Percentiles rank a stretch among this genome's conserved stretches.
Evolutionary conservation across 2,329 filamentous ascomycete genomes (phyloP).

Genomic region (Alternaria solani): DNA sequence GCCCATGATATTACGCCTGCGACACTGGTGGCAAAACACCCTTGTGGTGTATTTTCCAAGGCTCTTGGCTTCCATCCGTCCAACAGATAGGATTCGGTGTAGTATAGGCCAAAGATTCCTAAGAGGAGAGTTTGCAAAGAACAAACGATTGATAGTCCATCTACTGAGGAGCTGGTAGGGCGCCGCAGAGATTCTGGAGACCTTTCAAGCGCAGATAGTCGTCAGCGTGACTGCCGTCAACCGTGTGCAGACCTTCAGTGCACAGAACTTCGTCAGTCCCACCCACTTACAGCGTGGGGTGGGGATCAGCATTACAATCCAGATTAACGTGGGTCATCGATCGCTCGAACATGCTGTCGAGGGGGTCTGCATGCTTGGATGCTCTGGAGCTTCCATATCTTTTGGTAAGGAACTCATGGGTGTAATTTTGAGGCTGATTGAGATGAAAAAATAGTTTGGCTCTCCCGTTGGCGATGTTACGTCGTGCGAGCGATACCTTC

Average conservation of each 20-base stretch:
- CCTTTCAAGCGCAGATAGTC: not conserved
- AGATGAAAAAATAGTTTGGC: no score
- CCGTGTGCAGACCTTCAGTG: not conserved
- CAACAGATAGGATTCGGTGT: not conserved
- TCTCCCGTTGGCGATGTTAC: not conserved
- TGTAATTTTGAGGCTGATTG: not conserved
- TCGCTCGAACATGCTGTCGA: not conserved
- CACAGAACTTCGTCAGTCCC: not conserved
- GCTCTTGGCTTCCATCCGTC: slow-evolving; percentile 6
- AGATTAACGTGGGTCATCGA: not conserved
- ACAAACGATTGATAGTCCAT: not conserved
- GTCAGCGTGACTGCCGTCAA: not conserved
- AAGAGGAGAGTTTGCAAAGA: not conserved
- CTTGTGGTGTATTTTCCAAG: slow-evolving; percentile 14
- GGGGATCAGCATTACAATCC: not conserved
- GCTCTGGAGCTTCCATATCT: not conserved
- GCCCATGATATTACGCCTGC: slow-evolving; percentile 23
- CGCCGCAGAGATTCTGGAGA: not conserved
- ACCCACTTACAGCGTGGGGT: not conserved
- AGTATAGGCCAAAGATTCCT: not conserved
- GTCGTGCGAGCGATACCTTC: not conserved
- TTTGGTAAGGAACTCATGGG: not conserved
- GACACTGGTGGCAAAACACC: slow-evolving; percentile 11
- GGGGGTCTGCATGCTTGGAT: not conserved
- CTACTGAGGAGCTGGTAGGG: not conserved